These are phyloP conservation scores for Rhodotorula sp. DNA, from an alignment of 1,284 basidiomycete genomes.

Conservation along the genomic window DNA sequence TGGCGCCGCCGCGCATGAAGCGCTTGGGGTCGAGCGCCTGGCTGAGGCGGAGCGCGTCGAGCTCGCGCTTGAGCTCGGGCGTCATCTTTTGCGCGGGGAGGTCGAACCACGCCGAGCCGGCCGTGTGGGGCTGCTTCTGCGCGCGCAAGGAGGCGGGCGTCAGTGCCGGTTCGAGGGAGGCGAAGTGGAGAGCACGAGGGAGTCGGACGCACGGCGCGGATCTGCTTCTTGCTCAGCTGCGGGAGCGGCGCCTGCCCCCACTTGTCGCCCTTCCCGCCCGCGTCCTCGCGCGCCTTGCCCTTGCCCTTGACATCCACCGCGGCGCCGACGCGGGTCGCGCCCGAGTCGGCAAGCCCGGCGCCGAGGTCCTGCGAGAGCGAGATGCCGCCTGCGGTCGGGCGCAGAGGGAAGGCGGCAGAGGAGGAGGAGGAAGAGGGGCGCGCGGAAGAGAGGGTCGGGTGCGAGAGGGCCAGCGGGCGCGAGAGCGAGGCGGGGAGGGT, in stretches of 20 bases:
- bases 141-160: too few species aligned
- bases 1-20: slow-evolving; percentile 85
- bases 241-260: slow-evolving; percentile 34
- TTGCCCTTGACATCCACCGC: background rate
- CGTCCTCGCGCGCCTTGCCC: background rate
- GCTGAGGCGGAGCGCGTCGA: slow-evolving; percentile 85
- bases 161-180: background rate
- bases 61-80: slow-evolving; percentile 82
- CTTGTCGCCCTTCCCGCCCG: slow-evolving; percentile 19
- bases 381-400: slow-evolving; percentile 13
- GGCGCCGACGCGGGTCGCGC: background rate
- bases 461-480: slow-evolving; percentile 15
- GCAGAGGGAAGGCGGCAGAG: background rate
- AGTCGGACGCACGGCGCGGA: slow-evolving; percentile 26
- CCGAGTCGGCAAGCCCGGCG: background rate
- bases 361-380: slow-evolving; percentile 33
- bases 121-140: slow-evolving; percentile 55
- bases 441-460: slow-evolving; percentile 6
- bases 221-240: slow-evolving; percentile 33
- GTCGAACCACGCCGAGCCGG: slow-evolving; percentile 86
- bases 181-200: background rate
- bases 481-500: slow-evolving; percentile 10
- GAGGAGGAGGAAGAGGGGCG: background rate
- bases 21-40: slow-evolving; percentile 95
- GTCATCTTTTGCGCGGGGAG: slow-evolving; percentile 75